Evolutionary conservation across 352 stramenopile species (phyloP).

Genomic region (Globisporangium cederbergense): DNA sequence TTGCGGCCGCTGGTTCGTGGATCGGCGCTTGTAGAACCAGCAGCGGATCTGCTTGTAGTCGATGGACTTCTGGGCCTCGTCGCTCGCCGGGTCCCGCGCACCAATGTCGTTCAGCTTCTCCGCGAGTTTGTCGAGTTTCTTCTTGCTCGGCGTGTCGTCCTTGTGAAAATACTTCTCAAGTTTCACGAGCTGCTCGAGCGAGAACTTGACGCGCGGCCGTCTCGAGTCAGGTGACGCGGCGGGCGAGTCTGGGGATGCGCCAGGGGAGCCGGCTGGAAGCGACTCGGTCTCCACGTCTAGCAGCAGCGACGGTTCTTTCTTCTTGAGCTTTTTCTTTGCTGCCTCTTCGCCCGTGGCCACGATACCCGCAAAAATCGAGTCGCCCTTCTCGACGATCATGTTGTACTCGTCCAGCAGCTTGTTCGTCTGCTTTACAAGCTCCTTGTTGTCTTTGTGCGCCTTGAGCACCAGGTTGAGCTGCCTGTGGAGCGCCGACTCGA

Average conservation of each 20-base stretch:
- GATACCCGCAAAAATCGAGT: conserved; percentile 17
- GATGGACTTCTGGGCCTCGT: conserved; percentile 57
- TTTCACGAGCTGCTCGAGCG: conserved; percentile 68
- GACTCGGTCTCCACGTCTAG: conserved; percentile 57
- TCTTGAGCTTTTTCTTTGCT: conserved; percentile 39
- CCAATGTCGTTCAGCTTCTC: conserved; percentile 72
- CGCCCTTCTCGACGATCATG: conserved; percentile 56
- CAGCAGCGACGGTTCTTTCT: conserved; percentile 40
- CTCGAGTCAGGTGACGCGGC: conserved; percentile 63
- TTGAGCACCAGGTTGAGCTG: conserved; percentile 77
- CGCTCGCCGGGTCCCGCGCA: conserved; percentile 41
- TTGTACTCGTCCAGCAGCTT: conserved; percentile 80
- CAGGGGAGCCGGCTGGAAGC: conserved; percentile 42
- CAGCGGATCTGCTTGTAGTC: conserved; percentile 87
- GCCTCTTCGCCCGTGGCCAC: background rate
- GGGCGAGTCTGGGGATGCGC: conserved; percentile 58
- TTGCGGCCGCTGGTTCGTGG: conserved; percentile 72
- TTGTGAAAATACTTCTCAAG: conserved; percentile 83
- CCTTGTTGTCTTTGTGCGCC: conserved; percentile 85
- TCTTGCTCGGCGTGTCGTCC: conserved; percentile 80
- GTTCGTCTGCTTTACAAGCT: conserved; percentile 78
- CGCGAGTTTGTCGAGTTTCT: conserved; percentile 71
- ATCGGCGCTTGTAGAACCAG: conserved; percentile 87
- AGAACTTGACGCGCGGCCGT: conserved; percentile 75
- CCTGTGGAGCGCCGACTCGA: conserved; percentile 68